These are phyloP conservation scores for Niebla homalea DNA, from an alignment of 495 filamentous ascomycete genomes.

Conservation along the genomic window DNA sequence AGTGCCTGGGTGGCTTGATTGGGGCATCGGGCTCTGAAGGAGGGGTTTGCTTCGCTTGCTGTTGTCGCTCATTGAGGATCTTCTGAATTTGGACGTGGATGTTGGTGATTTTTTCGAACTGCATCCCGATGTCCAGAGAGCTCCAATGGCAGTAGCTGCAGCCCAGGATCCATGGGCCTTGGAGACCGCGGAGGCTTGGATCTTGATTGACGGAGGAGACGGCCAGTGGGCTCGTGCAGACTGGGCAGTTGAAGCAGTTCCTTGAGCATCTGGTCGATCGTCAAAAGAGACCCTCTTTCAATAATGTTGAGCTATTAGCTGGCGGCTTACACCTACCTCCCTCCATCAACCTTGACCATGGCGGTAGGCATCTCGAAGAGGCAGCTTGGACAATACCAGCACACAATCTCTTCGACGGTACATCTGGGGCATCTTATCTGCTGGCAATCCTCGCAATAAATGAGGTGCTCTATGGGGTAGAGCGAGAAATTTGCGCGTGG, in stretches of 20 bases:
- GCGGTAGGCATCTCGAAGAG: constrained; percentile 88
- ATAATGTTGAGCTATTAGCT: not conserved
- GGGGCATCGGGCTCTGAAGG: not conserved
- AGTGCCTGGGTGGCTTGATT: constrained; percentile 20
- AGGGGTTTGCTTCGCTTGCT: constrained; percentile 20
- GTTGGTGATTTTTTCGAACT: constrained; percentile 74
- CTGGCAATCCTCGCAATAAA: constrained; percentile 94
- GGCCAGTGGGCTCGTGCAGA: constrained; percentile 68
- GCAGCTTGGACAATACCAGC: constrained; percentile 91
- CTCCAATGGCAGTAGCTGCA: constrained; percentile 90
- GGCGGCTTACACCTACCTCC: constrained; percentile 48
- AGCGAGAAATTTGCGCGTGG: constrained; percentile 77
- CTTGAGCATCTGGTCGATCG: constrained; percentile 58
- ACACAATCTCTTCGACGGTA: constrained; percentile 80
- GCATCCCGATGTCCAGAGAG: constrained; percentile 74
- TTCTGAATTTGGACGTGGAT: constrained; percentile 69
- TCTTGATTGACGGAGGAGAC: constrained; percentile 55
- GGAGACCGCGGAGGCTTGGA: constrained; percentile 22
- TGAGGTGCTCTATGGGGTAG: constrained; percentile 83
- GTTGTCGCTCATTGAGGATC: constrained; percentile 5
- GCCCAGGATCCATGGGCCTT: constrained; percentile 62
- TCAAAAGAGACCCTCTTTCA: not conserved
- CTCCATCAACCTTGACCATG: constrained; percentile 80
- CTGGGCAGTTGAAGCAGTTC: constrained; percentile 88
- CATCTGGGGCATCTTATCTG: constrained; percentile 89